Conservation (phyloP, 495 filamentous ascomycete genomes). For the Cenococcum geophilum region DNA sequence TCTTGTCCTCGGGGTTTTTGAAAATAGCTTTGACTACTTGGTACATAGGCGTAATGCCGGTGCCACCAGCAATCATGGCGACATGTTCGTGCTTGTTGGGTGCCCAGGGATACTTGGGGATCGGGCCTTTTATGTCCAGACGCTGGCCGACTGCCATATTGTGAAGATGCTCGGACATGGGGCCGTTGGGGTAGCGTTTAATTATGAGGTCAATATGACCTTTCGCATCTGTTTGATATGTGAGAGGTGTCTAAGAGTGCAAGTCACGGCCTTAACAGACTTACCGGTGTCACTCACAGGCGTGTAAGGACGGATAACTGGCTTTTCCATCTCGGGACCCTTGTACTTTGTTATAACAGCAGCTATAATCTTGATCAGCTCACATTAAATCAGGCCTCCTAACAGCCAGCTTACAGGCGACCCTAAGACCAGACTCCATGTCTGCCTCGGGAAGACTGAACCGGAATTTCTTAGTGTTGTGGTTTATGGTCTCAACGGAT, state of each 20-base stretch:
- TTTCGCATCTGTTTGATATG: constrained; percentile 47
- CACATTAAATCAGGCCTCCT: neutral
- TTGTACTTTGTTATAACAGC: constrained; percentile 85
- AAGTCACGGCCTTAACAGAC: constrained; percentile 14
- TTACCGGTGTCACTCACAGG: constrained; percentile 79
- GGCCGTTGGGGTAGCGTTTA: constrained; percentile 82
- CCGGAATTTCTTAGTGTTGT: constrained; percentile 83
- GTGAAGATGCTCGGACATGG: constrained; percentile 87
- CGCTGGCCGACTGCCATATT: constrained; percentile 69
- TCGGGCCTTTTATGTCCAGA: constrained; percentile 86
- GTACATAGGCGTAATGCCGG: constrained; percentile 91
- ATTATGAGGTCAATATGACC: constrained; percentile 85
- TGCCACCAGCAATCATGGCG: constrained; percentile 87
- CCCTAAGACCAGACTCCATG: constrained; percentile 68
- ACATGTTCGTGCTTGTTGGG: constrained; percentile 94
- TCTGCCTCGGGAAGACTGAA: constrained; percentile 80
- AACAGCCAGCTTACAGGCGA: constrained; percentile 57
- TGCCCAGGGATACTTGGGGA: constrained; percentile 88
- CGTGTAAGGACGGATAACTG: constrained; percentile 84
- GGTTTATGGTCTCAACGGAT: constrained; percentile 68
- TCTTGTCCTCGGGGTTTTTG: constrained; percentile 91
- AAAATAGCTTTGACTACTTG: constrained; percentile 83
- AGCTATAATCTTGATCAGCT: constrained; percentile 41
- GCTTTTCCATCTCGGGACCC: constrained; percentile 68
- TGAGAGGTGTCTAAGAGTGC: neutral